Conservation (phyloP, 23 red algal species). For the Agarophyton chilense region DNA sequence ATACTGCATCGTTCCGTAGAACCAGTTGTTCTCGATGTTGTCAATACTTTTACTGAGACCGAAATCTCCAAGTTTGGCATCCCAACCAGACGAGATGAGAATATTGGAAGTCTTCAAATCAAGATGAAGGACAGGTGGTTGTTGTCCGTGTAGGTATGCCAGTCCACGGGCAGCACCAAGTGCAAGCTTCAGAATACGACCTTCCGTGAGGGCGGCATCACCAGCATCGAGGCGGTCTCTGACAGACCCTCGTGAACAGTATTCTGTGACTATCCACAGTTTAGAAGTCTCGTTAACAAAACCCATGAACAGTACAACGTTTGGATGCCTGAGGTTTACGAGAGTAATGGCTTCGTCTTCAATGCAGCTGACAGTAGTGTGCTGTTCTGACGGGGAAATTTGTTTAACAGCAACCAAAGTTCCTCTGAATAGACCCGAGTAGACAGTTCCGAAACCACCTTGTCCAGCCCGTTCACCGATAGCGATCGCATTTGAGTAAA, state of each 20-base stretch:
- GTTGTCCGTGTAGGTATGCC: slow-evolving; percentile 84
- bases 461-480: slow-evolving; percentile 63
- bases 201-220: slow-evolving; percentile 6
- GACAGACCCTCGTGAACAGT: slow-evolving; percentile 60
- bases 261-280: slow-evolving; percentile 72
- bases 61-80: slow-evolving; percentile 87
- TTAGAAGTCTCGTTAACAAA: slow-evolving; percentile 66
- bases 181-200: slow-evolving; percentile 56
- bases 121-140: slow-evolving; percentile 83
- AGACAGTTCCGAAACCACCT: slow-evolving; percentile 77
- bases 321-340: slow-evolving; percentile 74
- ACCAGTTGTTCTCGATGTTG: slow-evolving; percentile 70
- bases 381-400: slow-evolving; percentile 6
- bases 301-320: slow-evolving; percentile 88
- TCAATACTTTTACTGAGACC: slow-evolving; percentile 70
- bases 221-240: slow-evolving; percentile 26
- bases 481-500: slow-evolving; percentile 24
- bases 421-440: slow-evolving; percentile 77
- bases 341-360: slow-evolving; percentile 68
- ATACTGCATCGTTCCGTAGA: slow-evolving; percentile 85
- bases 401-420: slow-evolving; percentile 86
- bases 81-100: slow-evolving; percentile 77
- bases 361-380: neutral
- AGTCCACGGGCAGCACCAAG: slow-evolving; percentile 79
- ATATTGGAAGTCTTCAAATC: slow-evolving; percentile 89